Base-by-base conservation (phyloP, 192 early-diverging fungal species). In the Coemansia sp. region DNA sequence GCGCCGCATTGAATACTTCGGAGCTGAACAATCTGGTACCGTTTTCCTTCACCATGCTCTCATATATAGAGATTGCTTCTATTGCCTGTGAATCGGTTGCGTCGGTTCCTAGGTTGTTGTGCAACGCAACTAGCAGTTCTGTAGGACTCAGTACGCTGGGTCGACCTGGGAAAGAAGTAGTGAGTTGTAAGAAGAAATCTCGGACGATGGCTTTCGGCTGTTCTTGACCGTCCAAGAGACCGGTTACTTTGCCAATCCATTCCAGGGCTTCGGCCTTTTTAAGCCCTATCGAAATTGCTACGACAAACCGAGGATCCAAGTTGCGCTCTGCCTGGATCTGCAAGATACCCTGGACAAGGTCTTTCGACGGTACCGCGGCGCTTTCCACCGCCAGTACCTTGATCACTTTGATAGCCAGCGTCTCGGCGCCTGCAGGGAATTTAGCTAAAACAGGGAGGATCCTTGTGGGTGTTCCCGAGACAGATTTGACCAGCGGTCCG, bases 141-240 rank as follows among this genome's bases (percentile, higher is more conserved):
- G 73, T 78, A n/a, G 81, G 81, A 34, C 81, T 83, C 55, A 83
- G 55, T 52, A 74, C 51, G 64, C 81, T 78, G 20, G 81, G 72
- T 1, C 70, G 72, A 5, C 72, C 68, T 5, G 59, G 37, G 28
- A 58, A 71, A 43, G 81, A 69, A 17, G 66, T 74, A 5, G 73
- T 83, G 66, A 78, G 51, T 4, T 76, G 75, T 1, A 51, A 32
- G 36, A 78, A 83, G 41, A 67, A 63, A 36, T 75, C 73, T 1
- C 64, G 51, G 43, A 83, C 55, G 34, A 78, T 52, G 22, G 35
- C 32, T 33, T 62, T 55, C 20, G 43, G 61, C 8, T 51, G 51
- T 18, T 67, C 64, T 9, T 63, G 33, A 53, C 67, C 70, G 20
- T 74, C 62, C 28, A 83, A 66, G 3, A 83, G 32, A 14, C 57